phyloP scores from a whole-genome alignment of 176 grass and related monocot species.

The Pontederia crassipes region DNA sequence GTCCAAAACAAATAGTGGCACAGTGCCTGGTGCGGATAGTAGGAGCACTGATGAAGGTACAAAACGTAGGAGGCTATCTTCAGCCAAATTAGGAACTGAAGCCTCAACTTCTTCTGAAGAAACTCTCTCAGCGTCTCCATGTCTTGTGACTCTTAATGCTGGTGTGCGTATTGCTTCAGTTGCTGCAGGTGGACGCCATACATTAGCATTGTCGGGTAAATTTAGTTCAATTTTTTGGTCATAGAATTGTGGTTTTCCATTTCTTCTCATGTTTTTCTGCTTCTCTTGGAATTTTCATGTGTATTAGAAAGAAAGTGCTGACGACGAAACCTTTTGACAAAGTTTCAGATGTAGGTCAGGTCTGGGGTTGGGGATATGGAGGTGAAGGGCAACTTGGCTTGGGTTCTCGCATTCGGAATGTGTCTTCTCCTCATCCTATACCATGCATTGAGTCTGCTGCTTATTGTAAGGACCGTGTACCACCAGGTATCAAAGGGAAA shows the following conservation, averaged over 20 bases:
- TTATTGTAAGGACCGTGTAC: conserved; percentile 46
- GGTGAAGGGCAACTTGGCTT: conserved; percentile 97
- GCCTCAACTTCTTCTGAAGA: conserved; percentile 83
- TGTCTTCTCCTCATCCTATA: conserved; percentile 86
- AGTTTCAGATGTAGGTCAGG: conserved; percentile 90
- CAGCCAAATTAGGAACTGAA: conserved; percentile 67
- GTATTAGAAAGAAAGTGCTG: conserved; percentile 17
- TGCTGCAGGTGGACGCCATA: conserved; percentile 96
- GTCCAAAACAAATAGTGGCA: conserved; percentile 40
- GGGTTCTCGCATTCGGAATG: conserved; percentile 77
- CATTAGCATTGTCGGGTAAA: conserved; percentile 93
- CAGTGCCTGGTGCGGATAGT: conserved; percentile 54
- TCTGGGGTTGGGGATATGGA: conserved; percentile 99
- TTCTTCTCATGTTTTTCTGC: background rate
- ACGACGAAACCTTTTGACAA: conserved; percentile 23
- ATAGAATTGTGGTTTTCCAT: background rate
- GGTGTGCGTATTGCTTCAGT: conserved; percentile 67
- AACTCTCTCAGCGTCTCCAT: conserved; percentile 79
- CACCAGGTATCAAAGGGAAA: conserved; percentile 41
- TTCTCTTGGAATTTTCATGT: background rate
- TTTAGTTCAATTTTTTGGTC: background rate
- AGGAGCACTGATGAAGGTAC: conserved; percentile 63
- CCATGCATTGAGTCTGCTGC: conserved; percentile 76
- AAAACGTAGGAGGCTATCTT: conserved; percentile 70
- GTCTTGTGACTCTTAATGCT: conserved; percentile 71